phyloP scores from a whole-genome alignment of 306 rosid genomes.

The Vigna radiata region DNA sequence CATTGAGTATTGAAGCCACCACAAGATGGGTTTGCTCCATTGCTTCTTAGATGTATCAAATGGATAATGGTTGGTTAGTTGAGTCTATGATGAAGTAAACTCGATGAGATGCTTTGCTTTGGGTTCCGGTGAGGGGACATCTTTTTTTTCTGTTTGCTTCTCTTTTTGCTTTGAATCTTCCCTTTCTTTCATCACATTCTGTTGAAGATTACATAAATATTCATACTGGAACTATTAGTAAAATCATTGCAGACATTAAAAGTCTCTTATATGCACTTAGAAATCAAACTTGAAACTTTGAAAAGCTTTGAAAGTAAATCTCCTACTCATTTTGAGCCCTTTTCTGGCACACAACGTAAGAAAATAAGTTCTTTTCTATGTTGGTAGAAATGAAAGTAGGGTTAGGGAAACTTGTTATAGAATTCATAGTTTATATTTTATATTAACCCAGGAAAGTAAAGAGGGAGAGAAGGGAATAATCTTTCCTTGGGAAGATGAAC shows the following conservation, averaged over 20 bases:
- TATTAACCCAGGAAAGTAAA: background rate
- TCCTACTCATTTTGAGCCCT: too few species aligned
- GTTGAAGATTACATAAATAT: background rate
- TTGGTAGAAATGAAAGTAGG: background rate
- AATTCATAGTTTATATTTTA: background rate
- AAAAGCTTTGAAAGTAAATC: too few species aligned
- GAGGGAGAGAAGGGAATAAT: background rate
- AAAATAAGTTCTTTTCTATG: background rate
- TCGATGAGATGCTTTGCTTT: slow-evolving; percentile 63
- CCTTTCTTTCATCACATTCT: too few species aligned
- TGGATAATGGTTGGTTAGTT: background rate
- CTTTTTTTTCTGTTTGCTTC: background rate
- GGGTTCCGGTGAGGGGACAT: slow-evolving; percentile 1
- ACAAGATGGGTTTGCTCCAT: slow-evolving; percentile 47
- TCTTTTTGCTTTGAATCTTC: slow-evolving; percentile 12
- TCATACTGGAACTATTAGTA: background rate
- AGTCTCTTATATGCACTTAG: too few species aligned
- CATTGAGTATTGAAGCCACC: too few species aligned
- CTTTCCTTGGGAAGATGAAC: background rate
- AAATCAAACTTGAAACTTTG: too few species aligned
- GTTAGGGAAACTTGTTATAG: background rate
- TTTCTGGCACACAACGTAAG: background rate
- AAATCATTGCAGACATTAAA: too few species aligned
- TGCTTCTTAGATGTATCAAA: background rate
- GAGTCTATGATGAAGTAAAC: slow-evolving; percentile 56